Evolutionary conservation across 140 eudicot genomes (phyloP), one percentile per base, ranked within the genome.

Genomic region (Erigeron philadelphicus): DNA sequence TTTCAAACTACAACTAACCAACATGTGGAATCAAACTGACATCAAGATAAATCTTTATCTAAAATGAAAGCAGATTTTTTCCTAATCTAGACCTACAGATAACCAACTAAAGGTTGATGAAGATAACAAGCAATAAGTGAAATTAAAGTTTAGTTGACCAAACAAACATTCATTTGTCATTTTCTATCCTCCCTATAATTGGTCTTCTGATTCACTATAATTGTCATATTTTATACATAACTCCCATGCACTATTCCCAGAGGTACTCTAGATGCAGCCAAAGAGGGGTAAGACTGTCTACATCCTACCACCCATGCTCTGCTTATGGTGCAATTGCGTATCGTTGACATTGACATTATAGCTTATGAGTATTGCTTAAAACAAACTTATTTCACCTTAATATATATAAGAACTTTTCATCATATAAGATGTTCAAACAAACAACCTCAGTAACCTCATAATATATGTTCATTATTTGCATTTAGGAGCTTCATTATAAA

Each of bases 11-110:
- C n/a, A 57, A 12, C 53, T 67, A 44, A 60, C 56, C 48, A 10
- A 69, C 66, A 52, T 62, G 71, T 42, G 40, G 52, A 69, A 76
- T 76, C 60, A 61, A 76, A 16, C 18, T 76, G 76, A 68, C 66
- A 69, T 76, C 66, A 53, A 67, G 23, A 5, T 23, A 69, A 67
- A 69, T 69, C 50, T 52, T 52, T 44, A 50, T 62, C 66, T 45
- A 21, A 31, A 18, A 35, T 13, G 46, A 53, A 61, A 76, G 75
- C 59, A 61, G 7, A 52, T 76, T 9, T 76, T 63, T 76, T 70
- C 46, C 19, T 6, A 60, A 52, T 54, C 4, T 31, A 70, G 60
- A 55, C 41, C 58, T 61, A 62, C 45, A 16, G 25, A 61, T 65
- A 64, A 74, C 54, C 6, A 12, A 63, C 13, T 31, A 11, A 62